A percentile compares a stretch with the other conserved stretches of the same genome.
These are phyloP conservation scores for Secale cereale DNA, from an alignment of 176 grass and related monocot genomes.

Conservation along the genomic window DNA sequence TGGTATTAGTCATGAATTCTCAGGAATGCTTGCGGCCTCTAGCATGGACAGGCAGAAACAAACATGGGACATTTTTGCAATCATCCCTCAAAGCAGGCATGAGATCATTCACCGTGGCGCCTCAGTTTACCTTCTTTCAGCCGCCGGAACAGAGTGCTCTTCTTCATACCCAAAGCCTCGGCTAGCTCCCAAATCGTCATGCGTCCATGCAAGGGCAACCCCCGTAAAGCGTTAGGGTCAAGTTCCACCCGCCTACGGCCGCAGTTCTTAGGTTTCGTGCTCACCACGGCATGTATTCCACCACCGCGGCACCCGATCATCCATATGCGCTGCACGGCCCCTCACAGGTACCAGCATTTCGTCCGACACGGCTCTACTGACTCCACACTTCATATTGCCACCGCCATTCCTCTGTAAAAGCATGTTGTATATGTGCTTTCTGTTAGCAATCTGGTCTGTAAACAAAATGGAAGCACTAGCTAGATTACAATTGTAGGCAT, in stretches of 20 bases:
- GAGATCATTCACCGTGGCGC: neutral
- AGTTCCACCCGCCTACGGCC: neutral
- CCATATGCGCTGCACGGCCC: neutral
- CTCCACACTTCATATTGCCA: neutral
- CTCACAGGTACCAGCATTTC: neutral
- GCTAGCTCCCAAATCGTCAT: conserved; percentile 1
- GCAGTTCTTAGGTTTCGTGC: neutral
- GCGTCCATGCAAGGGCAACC: neutral
- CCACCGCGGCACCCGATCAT: neutral
- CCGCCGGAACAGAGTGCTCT: neutral
- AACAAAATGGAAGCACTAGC: neutral
- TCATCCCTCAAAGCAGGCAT: neutral
- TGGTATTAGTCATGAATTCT: neutral
- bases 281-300: neutral
- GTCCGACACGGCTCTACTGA: neutral
- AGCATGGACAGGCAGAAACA: neutral
- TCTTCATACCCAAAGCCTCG: neutral
- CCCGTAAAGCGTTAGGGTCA: neutral
- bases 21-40: neutral
- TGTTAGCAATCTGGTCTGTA: neutral
- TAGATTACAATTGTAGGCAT: neutral
- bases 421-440: neutral
- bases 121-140: conserved; percentile 3
- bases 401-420: neutral
- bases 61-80: neutral